Conservation (phyloP, 202 grass and related monocot genomes). For the Cymbopogon flexuosus region DNA sequence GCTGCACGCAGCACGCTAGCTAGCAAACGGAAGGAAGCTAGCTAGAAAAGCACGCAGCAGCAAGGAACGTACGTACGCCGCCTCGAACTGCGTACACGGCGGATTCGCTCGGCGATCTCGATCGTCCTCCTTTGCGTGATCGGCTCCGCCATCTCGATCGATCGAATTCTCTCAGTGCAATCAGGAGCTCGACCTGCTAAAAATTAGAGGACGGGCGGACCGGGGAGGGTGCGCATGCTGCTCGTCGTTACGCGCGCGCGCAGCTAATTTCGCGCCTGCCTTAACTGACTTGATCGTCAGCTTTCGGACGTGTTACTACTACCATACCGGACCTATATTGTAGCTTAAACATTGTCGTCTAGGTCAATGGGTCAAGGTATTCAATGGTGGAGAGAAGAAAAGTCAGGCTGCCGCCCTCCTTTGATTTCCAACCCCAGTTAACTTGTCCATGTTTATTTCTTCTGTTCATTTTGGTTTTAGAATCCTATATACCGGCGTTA, state of each 20-base stretch:
- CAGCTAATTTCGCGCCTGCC: conserved; percentile 40
- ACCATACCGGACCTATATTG: no score
- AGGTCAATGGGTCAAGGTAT: not conserved
- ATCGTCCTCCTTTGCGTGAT: conserved; percentile 27
- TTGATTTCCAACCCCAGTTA: not conserved
- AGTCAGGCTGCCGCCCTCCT: not conserved
- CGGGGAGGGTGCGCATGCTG: not conserved
- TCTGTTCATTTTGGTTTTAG: no score
- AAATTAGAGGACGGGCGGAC: no score
- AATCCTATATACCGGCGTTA: not conserved
- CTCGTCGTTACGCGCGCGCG: conserved; percentile 16
- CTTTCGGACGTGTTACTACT: not conserved
- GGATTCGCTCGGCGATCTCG: not conserved
- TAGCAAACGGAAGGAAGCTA: no score
- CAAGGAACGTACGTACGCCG: not conserved
- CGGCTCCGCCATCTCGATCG: not conserved
- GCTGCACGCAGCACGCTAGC: not conserved
- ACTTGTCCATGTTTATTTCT: no score
- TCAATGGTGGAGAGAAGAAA: not conserved
- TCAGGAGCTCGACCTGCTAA: no score
- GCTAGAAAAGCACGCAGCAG: no score
- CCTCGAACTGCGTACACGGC: not conserved
- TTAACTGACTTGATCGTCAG: conserved; percentile 22
- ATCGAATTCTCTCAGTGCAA: not conserved
- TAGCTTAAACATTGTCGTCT: not conserved